Evolutionary conservation across 2,329 filamentous ascomycete species (phyloP).

Genomic region (Fusarium subtropicale): DNA sequence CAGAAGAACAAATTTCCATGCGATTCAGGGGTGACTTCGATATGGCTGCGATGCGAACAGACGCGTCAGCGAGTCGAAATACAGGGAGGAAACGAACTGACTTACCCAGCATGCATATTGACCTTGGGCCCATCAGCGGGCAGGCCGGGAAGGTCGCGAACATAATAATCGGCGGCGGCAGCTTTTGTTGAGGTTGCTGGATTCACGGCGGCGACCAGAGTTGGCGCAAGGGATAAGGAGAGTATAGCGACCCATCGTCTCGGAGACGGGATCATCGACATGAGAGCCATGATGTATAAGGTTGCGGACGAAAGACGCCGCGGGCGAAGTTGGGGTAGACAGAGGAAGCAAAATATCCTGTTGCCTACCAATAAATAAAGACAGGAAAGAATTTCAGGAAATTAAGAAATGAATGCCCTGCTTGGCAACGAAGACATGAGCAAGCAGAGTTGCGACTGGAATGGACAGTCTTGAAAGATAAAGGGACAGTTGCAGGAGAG

Average conservation of each 20-base stretch:
- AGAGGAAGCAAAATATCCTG: constrained; percentile 4
- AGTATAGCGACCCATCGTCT: constrained; percentile 50
- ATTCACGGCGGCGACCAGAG: constrained; percentile 49
- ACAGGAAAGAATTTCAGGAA: constrained; percentile 10
- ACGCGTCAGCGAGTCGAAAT: constrained; percentile 41
- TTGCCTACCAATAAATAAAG: constrained; percentile 7
- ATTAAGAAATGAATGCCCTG: constrained; percentile 5
- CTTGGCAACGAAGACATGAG: constrained; percentile 20
- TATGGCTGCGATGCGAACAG: constrained; percentile 70
- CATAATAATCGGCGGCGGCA: constrained; percentile 82
- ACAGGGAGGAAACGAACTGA: constrained; percentile 27
- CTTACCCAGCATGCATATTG: constrained; percentile 99
- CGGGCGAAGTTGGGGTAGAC: constrained; percentile 17
- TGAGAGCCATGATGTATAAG: constrained; percentile 43
- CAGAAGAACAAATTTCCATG: constrained; percentile 99
- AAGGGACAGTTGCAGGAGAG: constrained; percentile 28
- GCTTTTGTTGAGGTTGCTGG: constrained; percentile 43
- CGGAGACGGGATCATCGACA: constrained; percentile 41
- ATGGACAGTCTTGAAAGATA: constrained; percentile 20
- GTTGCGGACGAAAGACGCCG: constrained; percentile 37
- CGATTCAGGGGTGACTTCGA: constrained; percentile 85
- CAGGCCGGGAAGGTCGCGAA: constrained; percentile 84
- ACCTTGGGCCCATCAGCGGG: constrained; percentile 77
- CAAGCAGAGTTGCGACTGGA: constrained; percentile 33
- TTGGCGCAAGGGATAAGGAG: constrained; percentile 58